Percentiles rank a stretch among this genome's conserved stretches.
phyloP scores from a whole-genome alignment of 805 yeast species.

The Schizosaccharomyces octosporus region DNA sequence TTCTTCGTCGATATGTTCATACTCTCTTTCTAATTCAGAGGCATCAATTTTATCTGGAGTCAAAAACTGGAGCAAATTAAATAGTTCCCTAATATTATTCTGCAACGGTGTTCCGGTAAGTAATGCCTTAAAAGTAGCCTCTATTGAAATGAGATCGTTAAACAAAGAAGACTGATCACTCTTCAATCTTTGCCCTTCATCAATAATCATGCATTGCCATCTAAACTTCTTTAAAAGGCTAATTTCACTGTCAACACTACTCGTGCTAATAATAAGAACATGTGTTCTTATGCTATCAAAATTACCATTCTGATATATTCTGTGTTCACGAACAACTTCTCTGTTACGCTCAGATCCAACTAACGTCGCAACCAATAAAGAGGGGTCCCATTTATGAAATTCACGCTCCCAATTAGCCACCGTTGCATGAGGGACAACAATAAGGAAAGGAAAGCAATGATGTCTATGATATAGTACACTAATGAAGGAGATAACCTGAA shows the following conservation, averaged over 20 bases:
- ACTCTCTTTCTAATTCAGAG: constrained; percentile 62
- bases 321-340: not conserved
- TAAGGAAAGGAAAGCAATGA: constrained; percentile 48
- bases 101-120: constrained; percentile 92
- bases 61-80: constrained; percentile 67
- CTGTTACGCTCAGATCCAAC: constrained; percentile 33
- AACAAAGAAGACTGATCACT: constrained; percentile 17
- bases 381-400: constrained; percentile 94
- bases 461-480: constrained; percentile 66
- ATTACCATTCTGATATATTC: not conserved
- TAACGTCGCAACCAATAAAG: constrained; percentile 68
- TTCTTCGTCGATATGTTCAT: constrained; percentile 37
- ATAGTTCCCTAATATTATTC: constrained; percentile 65
- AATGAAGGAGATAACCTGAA: constrained; percentile 72
- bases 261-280: not conserved
- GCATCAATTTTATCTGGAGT: constrained; percentile 65
- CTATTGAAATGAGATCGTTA: constrained; percentile 24
- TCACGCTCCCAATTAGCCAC: constrained; percentile 88
- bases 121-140: constrained; percentile 40
- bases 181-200: constrained; percentile 83
- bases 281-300: not conserved
- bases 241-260: constrained; percentile 33
- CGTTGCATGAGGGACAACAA: constrained; percentile 93
- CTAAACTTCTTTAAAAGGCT: constrained; percentile 23
- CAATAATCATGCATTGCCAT: constrained; percentile 72